Evolutionary conservation across 257 asterid genomes (phyloP).

Genomic region (Solanum peruvianum): DNA sequence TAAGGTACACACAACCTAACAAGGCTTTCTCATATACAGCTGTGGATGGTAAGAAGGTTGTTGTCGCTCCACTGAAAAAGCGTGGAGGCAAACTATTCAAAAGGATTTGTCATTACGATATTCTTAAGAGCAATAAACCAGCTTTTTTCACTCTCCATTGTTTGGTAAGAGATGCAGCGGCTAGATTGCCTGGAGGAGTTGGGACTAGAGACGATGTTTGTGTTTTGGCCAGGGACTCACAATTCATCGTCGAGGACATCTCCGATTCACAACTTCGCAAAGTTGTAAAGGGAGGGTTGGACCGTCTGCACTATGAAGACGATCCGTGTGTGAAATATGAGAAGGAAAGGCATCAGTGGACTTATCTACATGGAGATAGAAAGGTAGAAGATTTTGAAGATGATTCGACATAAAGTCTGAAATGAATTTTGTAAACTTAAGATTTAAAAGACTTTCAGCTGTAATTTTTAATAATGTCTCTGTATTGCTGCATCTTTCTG

Average conservation of each 20-base stretch:
- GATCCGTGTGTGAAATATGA: constrained; percentile 71
- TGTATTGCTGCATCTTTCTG: too few species aligned
- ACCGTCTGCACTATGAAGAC: constrained; percentile 80
- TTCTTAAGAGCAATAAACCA: constrained; percentile 78
- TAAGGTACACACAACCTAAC: too few species aligned
- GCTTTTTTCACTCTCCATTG: constrained; percentile 86
- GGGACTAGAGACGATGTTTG: constrained; percentile 93
- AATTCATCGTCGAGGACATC: constrained; percentile 78
- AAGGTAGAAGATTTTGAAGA: constrained; percentile 96
- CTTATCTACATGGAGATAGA: constrained; percentile 72
- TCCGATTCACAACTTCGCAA: constrained; percentile 79
- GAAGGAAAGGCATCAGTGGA: constrained; percentile 59
- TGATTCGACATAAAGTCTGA: constrained; percentile 44
- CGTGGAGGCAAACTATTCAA: constrained; percentile 1
- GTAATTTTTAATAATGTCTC: too few species aligned
- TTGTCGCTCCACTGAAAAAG: too few species aligned
- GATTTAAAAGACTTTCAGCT: too few species aligned
- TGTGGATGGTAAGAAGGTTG: too few species aligned
- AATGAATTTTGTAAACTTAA: too few species aligned
- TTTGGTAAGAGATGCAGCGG: constrained; percentile 89
- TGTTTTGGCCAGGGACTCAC: constrained; percentile 81
- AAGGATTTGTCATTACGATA: constrained; percentile 79
- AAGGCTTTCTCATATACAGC: too few species aligned
- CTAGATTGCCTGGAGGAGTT: constrained; percentile 89
- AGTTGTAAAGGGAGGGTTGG: constrained; percentile 87